These are phyloP conservation scores for Dictyostelium intermedium DNA, from an alignment of 78 protist genomes.

Conservation along the genomic window DNA sequence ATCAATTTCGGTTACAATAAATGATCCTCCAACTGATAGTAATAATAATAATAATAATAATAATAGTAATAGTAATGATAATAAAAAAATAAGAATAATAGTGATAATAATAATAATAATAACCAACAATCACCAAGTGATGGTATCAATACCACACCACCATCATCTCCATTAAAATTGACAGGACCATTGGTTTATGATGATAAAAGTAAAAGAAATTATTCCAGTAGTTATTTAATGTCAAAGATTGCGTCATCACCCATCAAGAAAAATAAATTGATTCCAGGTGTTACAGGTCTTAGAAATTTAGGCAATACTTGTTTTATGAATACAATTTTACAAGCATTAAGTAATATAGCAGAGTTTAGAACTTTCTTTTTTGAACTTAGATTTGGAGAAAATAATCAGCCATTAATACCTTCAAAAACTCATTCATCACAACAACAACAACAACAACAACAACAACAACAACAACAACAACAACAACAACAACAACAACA, in stretches of 20 bases:
- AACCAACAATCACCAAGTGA: not conserved
- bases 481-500: too few relatives aligned
- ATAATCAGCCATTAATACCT: not conserved
- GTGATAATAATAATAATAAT: not conserved
- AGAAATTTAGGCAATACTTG: constrained; percentile 82
- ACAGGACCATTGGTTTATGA: not conserved
- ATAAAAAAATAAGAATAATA: too few relatives aligned
- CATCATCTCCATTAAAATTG: not conserved
- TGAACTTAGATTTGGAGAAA: not conserved
- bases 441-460: not conserved
- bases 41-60: too few relatives aligned
- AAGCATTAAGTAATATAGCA: constrained; percentile 66
- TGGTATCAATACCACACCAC: not conserved
- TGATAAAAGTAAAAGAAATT: constrained; percentile 18
- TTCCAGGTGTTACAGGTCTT: constrained; percentile 74
- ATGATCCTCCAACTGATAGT: not conserved
- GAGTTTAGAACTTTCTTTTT: constrained; percentile 71
- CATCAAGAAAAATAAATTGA: constrained; percentile 26
- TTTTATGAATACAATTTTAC: constrained; percentile 82
- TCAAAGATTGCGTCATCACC: constrained; percentile 63
- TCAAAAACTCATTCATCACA: not conserved
- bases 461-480: too few relatives aligned
- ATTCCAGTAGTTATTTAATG: constrained; percentile 59
- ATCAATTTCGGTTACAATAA: not conserved
- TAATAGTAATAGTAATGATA: too few relatives aligned